A percentile compares a stretch with the other conserved stretches of the same genome.
Conservation (phyloP, 257 asterid species). For the Linderniella brevidens region DNA sequence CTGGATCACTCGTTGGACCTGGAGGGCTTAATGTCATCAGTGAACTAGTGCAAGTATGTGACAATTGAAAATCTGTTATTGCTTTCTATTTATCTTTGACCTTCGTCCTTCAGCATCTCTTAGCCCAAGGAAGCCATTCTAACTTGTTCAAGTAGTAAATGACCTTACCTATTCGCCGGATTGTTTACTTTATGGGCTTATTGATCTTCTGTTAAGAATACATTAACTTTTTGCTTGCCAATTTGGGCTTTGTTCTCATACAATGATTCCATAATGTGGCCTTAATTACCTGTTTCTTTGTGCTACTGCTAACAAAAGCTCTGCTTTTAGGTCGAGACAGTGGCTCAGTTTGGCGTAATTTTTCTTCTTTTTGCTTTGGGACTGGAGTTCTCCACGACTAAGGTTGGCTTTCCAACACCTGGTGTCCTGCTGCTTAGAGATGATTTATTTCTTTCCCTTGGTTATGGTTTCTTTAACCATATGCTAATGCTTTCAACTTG, state of each 20-base stretch:
- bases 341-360: slow-evolving; percentile 98
- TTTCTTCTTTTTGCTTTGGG: slow-evolving; percentile 98
- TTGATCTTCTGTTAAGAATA: too few relatives aligned
- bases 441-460: neutral
- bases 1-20: slow-evolving; percentile 99
- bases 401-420: slow-evolving; percentile 30
- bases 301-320: too few relatives aligned
- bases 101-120: slow-evolving; percentile 6
- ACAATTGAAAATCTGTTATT: slow-evolving; percentile 5
- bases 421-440: neutral
- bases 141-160: too few relatives aligned
- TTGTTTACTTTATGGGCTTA: too few relatives aligned
- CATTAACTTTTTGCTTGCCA: too few relatives aligned
- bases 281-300: too few relatives aligned
- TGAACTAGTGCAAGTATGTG: slow-evolving; percentile 96
- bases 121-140: too few relatives aligned
- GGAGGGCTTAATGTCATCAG: slow-evolving; percentile 90
- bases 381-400: slow-evolving; percentile 78
- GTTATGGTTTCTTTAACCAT: neutral
- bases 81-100: neutral
- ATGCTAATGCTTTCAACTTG: neutral
- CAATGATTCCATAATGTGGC: too few relatives aligned
- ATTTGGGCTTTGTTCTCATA: too few relatives aligned
- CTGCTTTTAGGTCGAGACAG: slow-evolving; percentile 73
- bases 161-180: too few relatives aligned